Evolutionary conservation across 2,329 filamentous ascomycete species (phyloP).

Genomic region (Metarhizium humberi): DNA sequence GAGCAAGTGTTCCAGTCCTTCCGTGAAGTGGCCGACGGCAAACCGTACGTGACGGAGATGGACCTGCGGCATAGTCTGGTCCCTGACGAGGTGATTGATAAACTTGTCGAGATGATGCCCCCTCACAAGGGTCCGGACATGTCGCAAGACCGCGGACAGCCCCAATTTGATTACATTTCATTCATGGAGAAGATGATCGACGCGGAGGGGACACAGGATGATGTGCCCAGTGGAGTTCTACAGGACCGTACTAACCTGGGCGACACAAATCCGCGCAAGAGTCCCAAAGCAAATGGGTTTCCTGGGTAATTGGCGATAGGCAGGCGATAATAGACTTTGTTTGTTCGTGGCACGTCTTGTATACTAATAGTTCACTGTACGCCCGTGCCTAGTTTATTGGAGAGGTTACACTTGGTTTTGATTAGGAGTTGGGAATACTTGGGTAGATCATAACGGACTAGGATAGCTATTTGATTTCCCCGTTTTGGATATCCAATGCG

Average conservation of each 20-base stretch:
- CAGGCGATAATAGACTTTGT: not conserved
- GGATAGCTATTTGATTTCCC: too few species aligned
- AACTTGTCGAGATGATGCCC: constrained; percentile 81
- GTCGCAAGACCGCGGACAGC: constrained; percentile 70
- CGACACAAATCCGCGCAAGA: constrained; percentile 22
- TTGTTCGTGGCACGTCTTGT: constrained; percentile 2
- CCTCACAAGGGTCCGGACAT: constrained; percentile 75
- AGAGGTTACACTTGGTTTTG: not conserved
- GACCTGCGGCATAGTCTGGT: constrained; percentile 91
- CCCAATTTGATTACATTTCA: constrained; percentile 91
- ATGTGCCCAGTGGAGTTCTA: constrained; percentile 19
- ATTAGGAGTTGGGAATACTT: not conserved
- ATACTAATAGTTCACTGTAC: constrained; percentile 1
- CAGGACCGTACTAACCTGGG: constrained; percentile 25
- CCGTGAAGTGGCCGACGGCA: constrained; percentile 93
- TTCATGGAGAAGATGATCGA: constrained; percentile 88
- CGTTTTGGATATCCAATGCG: too few species aligned
- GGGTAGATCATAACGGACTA: not conserved
- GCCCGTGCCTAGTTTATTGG: not conserved
- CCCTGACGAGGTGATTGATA: constrained; percentile 93
- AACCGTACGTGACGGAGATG: constrained; percentile 97
- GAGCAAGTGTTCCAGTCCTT: constrained; percentile 99
- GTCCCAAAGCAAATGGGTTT: constrained; percentile 24
- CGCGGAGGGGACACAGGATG: constrained; percentile 21
- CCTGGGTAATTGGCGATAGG: not conserved